These are phyloP conservation scores for Cymbidium sinense DNA, from an alignment of 106 monocot genomes.

Conservation along the genomic window DNA sequence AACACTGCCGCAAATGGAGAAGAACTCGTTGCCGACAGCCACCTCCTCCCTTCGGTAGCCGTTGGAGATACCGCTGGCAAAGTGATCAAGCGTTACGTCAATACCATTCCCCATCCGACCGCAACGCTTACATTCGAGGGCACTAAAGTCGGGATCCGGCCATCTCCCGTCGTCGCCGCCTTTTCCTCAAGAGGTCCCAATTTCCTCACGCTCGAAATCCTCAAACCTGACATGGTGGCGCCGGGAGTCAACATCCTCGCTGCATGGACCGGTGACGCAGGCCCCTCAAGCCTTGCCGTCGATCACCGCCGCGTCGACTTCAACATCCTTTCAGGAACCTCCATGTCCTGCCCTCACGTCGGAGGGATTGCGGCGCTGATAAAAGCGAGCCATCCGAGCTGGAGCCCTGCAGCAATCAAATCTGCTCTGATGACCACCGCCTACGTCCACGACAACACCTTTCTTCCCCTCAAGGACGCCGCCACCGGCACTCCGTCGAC, in stretches of 20 bases:
- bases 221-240: slow-evolving; percentile 81
- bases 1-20: slow-evolving; percentile 74
- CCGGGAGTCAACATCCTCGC: slow-evolving; percentile 97
- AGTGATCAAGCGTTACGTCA: slow-evolving; percentile 45
- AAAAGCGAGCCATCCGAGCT: slow-evolving; percentile 72
- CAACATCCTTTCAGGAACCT: slow-evolving; percentile 88
- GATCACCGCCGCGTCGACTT: slow-evolving; percentile 63
- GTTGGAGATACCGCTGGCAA: slow-evolving; percentile 46
- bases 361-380: slow-evolving; percentile 74
- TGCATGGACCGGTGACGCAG: slow-evolving; percentile 65
- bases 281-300: slow-evolving; percentile 60
- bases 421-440: slow-evolving; percentile 97
- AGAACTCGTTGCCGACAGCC: slow-evolving; percentile 79
- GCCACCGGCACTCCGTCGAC: slow-evolving; percentile 30
- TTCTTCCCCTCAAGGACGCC: slow-evolving; percentile 53
- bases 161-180: slow-evolving; percentile 80
- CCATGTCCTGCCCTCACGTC: slow-evolving; percentile 95
- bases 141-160: slow-evolving; percentile 71
- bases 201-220: slow-evolving; percentile 63
- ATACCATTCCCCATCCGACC: slow-evolving; percentile 14
- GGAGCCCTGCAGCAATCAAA: slow-evolving; percentile 84
- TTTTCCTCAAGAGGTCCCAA: slow-evolving; percentile 92
- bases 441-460: slow-evolving; percentile 73
- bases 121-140: slow-evolving; percentile 61
- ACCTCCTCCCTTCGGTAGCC: slow-evolving; percentile 70